Percentiles rank a stretch among this genome's conserved stretches.
Evolutionary conservation across 1,284 basidiomycete species (phyloP).

Genomic region (Cutaneotrichosporon sp.): DNA sequence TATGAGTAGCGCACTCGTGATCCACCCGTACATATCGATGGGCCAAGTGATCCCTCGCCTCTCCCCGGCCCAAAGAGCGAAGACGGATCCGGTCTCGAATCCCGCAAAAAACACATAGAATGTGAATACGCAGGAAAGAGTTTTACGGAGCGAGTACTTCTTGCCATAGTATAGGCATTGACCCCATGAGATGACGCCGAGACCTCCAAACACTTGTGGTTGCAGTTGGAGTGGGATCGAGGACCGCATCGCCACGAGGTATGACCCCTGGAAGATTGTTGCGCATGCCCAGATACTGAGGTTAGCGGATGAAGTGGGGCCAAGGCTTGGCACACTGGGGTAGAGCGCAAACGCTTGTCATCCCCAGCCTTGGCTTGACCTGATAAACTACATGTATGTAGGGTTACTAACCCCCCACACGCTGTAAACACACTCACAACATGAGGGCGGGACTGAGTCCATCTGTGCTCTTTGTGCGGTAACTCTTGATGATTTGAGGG

Average conservation of each 20-base stretch:
- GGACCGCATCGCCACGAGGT: constrained; percentile 65
- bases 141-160: constrained; percentile 47
- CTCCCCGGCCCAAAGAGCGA: constrained; percentile 58
- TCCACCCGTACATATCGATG: constrained; percentile 64
- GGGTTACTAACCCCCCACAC: too few relatives aligned
- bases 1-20: constrained; percentile 63
- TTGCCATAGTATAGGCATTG: constrained; percentile 65
- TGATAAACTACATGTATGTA: too few relatives aligned
- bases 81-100: constrained; percentile 64
- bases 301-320: neutral
- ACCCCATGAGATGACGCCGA: constrained; percentile 65
- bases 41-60: constrained; percentile 58
- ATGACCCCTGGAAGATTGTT: constrained; percentile 66
- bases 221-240: constrained; percentile 69
- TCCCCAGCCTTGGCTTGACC: too few relatives aligned
- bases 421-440: constrained; percentile 52
- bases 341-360: too few relatives aligned
- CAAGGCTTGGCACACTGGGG: neutral
- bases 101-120: constrained; percentile 58
- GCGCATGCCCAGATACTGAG: constrained; percentile 63
- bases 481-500: constrained; percentile 69
- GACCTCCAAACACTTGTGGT: constrained; percentile 68
- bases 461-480: constrained; percentile 67
- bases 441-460: constrained; percentile 71
- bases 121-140: constrained; percentile 50